A percentile compares a stretch with the other conserved stretches of the same genome.
Conservation (phyloP, 257 asterid genomes). For the Przewalskia tangutica region DNA sequence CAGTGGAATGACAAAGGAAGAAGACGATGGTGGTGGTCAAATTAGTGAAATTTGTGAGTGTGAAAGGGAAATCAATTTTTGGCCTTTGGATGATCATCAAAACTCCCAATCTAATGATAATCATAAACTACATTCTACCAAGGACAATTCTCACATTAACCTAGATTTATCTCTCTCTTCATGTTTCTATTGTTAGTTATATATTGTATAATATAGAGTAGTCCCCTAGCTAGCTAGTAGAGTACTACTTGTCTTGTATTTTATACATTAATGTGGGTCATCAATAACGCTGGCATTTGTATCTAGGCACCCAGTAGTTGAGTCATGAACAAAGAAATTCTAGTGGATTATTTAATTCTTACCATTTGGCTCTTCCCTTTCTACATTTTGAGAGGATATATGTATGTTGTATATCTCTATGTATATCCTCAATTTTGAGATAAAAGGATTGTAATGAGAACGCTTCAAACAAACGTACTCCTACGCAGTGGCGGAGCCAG, state of each 20-base stretch:
- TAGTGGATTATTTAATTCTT: neutral
- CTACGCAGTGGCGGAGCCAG: too few relatives aligned
- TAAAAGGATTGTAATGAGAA: too few relatives aligned
- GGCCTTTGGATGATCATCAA: neutral
- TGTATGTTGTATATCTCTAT: too few relatives aligned
- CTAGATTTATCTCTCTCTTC: neutral
- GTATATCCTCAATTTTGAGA: too few relatives aligned
- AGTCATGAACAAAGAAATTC: neutral
- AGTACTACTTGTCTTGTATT: too few relatives aligned
- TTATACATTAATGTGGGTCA: neutral
- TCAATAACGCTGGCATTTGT: neutral
- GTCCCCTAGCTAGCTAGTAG: neutral
- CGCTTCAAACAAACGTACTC: too few relatives aligned
- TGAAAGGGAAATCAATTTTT: neutral
- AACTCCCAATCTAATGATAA: neutral
- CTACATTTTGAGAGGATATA: neutral
- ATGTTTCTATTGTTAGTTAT: neutral
- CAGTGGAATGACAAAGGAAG: constrained; percentile 8
- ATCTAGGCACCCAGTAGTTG: neutral
- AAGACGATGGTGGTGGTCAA: neutral
- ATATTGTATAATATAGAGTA: neutral
- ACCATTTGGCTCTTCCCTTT: neutral
- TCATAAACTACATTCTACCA: neutral
- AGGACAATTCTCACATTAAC: neutral
- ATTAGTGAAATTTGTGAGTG: neutral